A percentile compares a stretch with the other conserved stretches of the same genome.
Evolutionary conservation across 2,329 filamentous ascomycete genomes (phyloP).

Genomic region (Fusarium robinianum): DNA sequence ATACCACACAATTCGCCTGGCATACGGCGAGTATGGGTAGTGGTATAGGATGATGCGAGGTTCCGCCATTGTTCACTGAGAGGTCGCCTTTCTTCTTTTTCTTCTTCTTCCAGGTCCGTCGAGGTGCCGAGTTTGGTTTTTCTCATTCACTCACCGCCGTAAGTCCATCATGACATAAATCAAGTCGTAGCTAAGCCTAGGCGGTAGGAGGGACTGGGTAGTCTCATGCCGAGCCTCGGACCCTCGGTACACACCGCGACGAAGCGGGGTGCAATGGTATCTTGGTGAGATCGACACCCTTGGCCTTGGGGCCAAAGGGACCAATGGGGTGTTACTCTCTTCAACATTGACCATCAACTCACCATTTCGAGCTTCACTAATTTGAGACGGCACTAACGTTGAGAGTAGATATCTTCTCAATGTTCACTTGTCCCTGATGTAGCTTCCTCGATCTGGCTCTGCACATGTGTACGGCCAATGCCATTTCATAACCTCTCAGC

Average conservation of each 20-base stretch:
- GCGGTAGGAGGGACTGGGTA: too few species aligned
- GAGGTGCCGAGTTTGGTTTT: neutral
- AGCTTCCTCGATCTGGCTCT: too few species aligned
- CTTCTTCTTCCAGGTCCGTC: neutral
- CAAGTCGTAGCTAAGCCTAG: neutral
- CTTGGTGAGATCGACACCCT: constrained; percentile 1
- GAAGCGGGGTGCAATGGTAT: constrained; percentile 20
- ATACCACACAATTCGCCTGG: constrained; percentile 68
- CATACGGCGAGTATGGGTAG: constrained; percentile 68
- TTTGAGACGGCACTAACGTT: neutral
- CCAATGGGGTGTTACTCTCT: constrained; percentile 30
- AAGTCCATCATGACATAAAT: too few species aligned
- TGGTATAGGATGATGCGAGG: constrained; percentile 63
- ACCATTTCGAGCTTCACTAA: neutral
- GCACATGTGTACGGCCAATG: too few species aligned
- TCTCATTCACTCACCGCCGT: too few species aligned
- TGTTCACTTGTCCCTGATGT: too few species aligned
- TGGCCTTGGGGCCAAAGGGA: constrained; percentile 1
- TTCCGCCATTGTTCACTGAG: too few species aligned
- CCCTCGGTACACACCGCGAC: constrained; percentile 25
- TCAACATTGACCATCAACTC: too few species aligned
- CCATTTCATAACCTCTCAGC: too few species aligned
- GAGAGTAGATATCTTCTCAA: neutral
- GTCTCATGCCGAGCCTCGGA: constrained; percentile 8
- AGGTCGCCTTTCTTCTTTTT: too few species aligned